A percentile compares a stretch with the other conserved stretches of the same genome.
phyloP scores from a whole-genome alignment of 2,329 filamentous ascomycete genomes.

The Fusarium annulatum region DNA sequence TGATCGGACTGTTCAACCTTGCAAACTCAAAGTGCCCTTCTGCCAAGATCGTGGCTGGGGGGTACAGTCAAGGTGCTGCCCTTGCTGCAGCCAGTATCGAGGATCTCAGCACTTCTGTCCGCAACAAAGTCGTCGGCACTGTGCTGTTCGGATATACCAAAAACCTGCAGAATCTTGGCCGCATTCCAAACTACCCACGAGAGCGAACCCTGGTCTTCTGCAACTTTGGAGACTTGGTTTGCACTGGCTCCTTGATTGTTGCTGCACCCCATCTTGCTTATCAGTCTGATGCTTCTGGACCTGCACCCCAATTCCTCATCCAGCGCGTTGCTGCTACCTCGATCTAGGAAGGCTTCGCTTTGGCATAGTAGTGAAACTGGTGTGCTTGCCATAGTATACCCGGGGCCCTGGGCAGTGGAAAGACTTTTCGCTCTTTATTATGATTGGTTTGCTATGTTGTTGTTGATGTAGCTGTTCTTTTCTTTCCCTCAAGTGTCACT shows the following conservation, averaged over 20 bases:
- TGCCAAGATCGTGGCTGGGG: constrained; percentile 56
- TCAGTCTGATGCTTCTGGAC: constrained; percentile 20
- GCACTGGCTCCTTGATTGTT: constrained; percentile 49
- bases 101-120: constrained; percentile 45
- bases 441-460: not conserved
- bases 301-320: constrained; percentile 27
- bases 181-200: constrained; percentile 52
- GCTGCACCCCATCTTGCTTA: constrained; percentile 29
- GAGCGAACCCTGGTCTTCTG: constrained; percentile 53
- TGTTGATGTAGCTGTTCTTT: not conserved
- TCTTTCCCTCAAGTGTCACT: fast-evolving
- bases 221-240: constrained; percentile 50
- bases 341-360: not conserved
- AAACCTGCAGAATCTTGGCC: constrained; percentile 54
- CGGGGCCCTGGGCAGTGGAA: not conserved
- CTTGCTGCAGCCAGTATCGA: constrained; percentile 56
- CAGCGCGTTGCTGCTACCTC: constrained; percentile 20
- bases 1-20: constrained; percentile 54
- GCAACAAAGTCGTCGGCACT: constrained; percentile 51
- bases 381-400: not conserved
- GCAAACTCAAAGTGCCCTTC: constrained; percentile 57
- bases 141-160: constrained; percentile 57
- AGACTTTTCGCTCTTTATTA: not conserved
- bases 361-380: not conserved
- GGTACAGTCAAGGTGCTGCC: constrained; percentile 56